phyloP scores from a whole-genome alignment of 257 asterid genomes.

The Leptodermis oblonga region DNA sequence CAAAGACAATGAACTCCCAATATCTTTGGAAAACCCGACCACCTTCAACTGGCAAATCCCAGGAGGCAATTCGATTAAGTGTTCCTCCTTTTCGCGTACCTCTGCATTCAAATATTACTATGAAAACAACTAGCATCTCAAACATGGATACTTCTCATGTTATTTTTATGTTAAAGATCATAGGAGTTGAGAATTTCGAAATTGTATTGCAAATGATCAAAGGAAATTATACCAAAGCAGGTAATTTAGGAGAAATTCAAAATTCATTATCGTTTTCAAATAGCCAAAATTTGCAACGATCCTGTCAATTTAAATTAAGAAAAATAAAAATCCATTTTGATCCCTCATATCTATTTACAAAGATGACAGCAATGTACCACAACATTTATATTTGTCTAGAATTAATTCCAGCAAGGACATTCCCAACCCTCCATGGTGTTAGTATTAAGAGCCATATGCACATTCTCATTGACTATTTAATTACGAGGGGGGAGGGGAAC shows the following conservation, averaged over 20 bases:
- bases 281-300: not conserved
- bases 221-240: not conserved
- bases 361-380: not conserved
- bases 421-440: not conserved
- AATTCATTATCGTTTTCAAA: not conserved
- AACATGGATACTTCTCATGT: not conserved
- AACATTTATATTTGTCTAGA: not conserved
- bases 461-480: not conserved
- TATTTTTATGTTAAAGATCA: too few relatives aligned
- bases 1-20: constrained; percentile 90
- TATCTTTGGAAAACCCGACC: constrained; percentile 89
- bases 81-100: constrained; percentile 79
- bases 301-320: not conserved
- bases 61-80: constrained; percentile 86
- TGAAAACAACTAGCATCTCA: constrained; percentile 22
- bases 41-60: constrained; percentile 92
- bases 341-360: not conserved
- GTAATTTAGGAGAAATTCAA: not conserved
- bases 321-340: not conserved
- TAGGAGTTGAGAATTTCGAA: not conserved
- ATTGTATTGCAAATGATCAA: not conserved
- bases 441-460: not conserved
- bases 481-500: not conserved
- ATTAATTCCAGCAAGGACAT: not conserved
- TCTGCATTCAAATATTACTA: constrained; percentile 30